Conservation (phyloP, 495 filamentous ascomycete species). For the Parathielavia appendiculata region DNA sequence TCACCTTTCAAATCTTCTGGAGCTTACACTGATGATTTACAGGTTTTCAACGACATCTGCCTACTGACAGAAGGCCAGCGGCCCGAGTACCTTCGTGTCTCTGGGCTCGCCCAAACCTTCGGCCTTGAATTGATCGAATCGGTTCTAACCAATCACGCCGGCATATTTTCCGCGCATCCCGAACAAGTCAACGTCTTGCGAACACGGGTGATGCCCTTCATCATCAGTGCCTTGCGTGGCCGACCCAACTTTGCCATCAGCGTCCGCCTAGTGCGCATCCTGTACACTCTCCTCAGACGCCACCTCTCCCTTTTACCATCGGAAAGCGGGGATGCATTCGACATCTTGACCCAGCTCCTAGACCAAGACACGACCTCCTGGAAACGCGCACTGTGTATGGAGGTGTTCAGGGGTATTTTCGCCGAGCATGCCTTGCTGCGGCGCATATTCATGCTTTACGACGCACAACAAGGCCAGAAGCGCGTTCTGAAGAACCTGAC, state of each 20-base stretch:
- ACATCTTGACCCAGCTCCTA: conserved; percentile 79
- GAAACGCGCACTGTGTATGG: conserved; percentile 87
- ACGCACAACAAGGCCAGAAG: conserved; percentile 66
- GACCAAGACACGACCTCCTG: conserved; percentile 78
- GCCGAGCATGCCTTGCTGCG: conserved; percentile 70
- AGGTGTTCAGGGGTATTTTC: conserved; percentile 80
- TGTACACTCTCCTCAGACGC: conserved; percentile 70
- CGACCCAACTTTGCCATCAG: conserved; percentile 75
- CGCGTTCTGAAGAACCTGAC: conserved; percentile 75
- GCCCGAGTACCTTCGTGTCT: conserved; percentile 71
- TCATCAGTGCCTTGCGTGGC: conserved; percentile 72
- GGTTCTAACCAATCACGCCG: conserved; percentile 74
- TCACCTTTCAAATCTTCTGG: background rate
- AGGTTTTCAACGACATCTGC: conserved; percentile 87
- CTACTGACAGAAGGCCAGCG: conserved; percentile 78
- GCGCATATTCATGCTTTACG: conserved; percentile 74
- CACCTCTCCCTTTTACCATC: conserved; percentile 67
- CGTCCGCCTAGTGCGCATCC: conserved; percentile 72
- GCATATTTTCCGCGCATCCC: conserved; percentile 68
- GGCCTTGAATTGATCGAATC: conserved; percentile 90
- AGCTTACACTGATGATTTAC: conserved; percentile 18
- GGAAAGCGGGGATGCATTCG: conserved; percentile 81
- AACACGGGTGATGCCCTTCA: conserved; percentile 75
- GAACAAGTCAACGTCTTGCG: conserved; percentile 78
- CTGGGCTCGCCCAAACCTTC: conserved; percentile 70